Base-by-base conservation (phyloP, 2,329 filamentous ascomycete species). In the Beauveria sp. region DNA sequence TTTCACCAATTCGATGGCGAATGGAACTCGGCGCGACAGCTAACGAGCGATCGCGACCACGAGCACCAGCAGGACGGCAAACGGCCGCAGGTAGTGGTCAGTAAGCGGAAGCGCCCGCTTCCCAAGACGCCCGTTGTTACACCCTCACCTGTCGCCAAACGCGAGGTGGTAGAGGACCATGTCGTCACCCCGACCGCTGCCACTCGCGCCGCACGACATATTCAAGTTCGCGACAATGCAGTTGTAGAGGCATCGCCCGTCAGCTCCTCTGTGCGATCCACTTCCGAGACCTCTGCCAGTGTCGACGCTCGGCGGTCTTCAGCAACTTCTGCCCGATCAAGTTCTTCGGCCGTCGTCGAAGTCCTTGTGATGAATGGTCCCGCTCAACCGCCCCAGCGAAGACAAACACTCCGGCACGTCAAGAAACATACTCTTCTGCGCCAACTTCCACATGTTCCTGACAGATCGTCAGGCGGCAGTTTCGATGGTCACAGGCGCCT, bases 391-490 rank as follows among this genome's bases (percentile, higher is more conserved):
- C 61, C 49, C 1, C 79, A 75, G 61, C 80, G 80, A 28, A 78
- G 75, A 62, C 80, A 80, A 67, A 88, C 84, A 8, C 71, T 88
- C 63, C 80, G 86, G 5, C 85, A 88, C 69, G 80, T 86, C 12
- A 82, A 78, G 66, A 88, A 87, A 67, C 80, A 83, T 49, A 72
- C 73, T 9, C 73, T 73, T 1, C 67, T 86, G 61, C 77, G 83
- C 63, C 45, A 9, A 62, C 50, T 48, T 48, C 64, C 12, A 61
- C 65, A 22, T 61, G 59, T 40, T 24, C 40, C 55, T 22, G 31
- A 48, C 12, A 20, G 61, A 34, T 34, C 40, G 3, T 52, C 57
- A 9, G 57, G 57, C 7, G 49, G 28, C 43, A 52, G 28, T 12
- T 40, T 53, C 2, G 54, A 58, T 18, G 14, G 40, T 6, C 55